phyloP scores from a whole-genome alignment of 352 stramenopile genomes.

The Phytopythium litorale region DNA sequence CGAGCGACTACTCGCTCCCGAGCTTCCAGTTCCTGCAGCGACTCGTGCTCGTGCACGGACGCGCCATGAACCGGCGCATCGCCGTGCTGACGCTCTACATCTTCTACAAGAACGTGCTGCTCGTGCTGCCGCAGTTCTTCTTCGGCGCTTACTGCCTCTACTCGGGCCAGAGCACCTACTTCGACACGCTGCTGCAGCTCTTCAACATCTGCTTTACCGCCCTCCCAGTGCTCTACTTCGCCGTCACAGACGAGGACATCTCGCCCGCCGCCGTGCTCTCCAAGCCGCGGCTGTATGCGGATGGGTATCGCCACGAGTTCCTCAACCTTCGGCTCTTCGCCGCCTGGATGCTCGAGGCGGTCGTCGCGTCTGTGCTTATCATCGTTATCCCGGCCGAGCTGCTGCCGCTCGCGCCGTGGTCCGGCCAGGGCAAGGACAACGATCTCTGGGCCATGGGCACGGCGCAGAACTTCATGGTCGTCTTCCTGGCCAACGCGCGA shows the following conservation, averaged over 20 bases:
- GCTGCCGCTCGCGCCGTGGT: slow-evolving; percentile 40
- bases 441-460: slow-evolving; percentile 65
- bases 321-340: slow-evolving; percentile 42
- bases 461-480: slow-evolving; percentile 59
- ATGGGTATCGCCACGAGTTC: slow-evolving; percentile 44
- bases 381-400: slow-evolving; percentile 39
- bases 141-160: slow-evolving; percentile 69
- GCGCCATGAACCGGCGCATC: slow-evolving; percentile 70
- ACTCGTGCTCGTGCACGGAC: slow-evolving; percentile 84
- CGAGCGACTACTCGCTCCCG: slow-evolving; percentile 88
- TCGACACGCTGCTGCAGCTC: slow-evolving; percentile 68
- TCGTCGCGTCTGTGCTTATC: slow-evolving; percentile 43
- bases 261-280: slow-evolving; percentile 34
- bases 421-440: slow-evolving; percentile 46
- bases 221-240: slow-evolving; percentile 61
- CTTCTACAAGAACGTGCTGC: slow-evolving; percentile 88
- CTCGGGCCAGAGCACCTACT: slow-evolving; percentile 76
- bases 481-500: slow-evolving; percentile 48
- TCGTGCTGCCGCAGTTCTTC: slow-evolving; percentile 79
- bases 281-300: slow-evolving; percentile 52
- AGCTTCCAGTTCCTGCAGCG: slow-evolving; percentile 83
- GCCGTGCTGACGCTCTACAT: slow-evolving; percentile 72
- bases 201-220: slow-evolving; percentile 84
- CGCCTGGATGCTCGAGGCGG: slow-evolving; percentile 60
- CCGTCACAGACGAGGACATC: slow-evolving; percentile 55